Conservation (phyloP, 2,329 filamentous ascomycete genomes). For the Trichoderma hamatum region DNA sequence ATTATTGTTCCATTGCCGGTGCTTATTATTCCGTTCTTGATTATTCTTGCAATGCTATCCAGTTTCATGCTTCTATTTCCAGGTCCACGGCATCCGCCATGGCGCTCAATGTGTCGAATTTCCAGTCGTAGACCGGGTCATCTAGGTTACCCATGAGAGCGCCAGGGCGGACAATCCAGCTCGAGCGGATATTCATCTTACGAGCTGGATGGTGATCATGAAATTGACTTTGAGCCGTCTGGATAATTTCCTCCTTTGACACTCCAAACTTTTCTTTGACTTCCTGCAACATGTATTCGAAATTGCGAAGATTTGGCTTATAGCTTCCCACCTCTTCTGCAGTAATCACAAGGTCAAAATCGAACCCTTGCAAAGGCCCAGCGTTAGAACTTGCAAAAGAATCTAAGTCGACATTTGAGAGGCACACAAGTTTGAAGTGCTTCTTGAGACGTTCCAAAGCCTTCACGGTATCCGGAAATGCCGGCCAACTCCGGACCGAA, state of each 20-base stretch:
- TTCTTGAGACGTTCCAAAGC: conserved; percentile 52
- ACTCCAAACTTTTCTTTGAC: conserved; percentile 55
- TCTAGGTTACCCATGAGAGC: too few species aligned
- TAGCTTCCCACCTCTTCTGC: conserved; percentile 72
- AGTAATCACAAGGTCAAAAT: conserved; percentile 65
- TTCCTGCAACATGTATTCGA: conserved; percentile 61
- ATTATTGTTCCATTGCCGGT: too few species aligned
- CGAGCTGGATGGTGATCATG: conserved; percentile 67
- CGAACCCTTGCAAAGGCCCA: conserved; percentile 49
- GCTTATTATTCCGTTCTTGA: too few species aligned
- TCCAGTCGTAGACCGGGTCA: too few species aligned
- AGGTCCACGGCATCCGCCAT: too few species aligned
- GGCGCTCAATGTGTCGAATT: too few species aligned
- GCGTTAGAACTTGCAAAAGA: conserved; percentile 32
- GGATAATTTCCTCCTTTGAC: conserved; percentile 56
- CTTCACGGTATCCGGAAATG: conserved; percentile 59
- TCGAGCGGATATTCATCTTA: too few species aligned
- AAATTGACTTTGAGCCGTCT: conserved; percentile 67
- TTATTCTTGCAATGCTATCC: too few species aligned
- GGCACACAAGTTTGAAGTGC: conserved; percentile 59
- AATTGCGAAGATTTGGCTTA: conserved; percentile 68
- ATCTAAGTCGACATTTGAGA: conserved; percentile 61
- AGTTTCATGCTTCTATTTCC: too few species aligned
- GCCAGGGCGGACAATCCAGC: too few species aligned
- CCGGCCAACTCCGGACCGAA: conserved; percentile 55